phyloP scores from a whole-genome alignment of 495 filamentous ascomycete species.

The Pyronema domesticum region DNA sequence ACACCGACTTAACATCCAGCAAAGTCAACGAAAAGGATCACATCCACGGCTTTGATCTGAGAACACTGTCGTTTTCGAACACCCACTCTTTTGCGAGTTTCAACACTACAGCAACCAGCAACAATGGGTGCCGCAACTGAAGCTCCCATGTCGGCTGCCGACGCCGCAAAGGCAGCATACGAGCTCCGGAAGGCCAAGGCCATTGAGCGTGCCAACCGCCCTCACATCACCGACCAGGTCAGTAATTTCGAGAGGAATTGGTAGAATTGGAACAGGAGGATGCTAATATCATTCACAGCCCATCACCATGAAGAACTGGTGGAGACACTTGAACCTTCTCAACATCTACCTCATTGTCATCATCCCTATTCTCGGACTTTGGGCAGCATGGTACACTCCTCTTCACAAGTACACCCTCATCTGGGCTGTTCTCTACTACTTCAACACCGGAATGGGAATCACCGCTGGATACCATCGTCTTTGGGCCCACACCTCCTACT shows the following conservation, averaged over 20 bases:
- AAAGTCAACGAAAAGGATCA: too few species aligned
- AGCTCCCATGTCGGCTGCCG: neutral
- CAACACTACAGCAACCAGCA: neutral
- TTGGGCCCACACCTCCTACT: conserved; percentile 92
- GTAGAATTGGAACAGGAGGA: neutral
- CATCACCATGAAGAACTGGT: conserved; percentile 77
- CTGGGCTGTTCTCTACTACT: conserved; percentile 80
- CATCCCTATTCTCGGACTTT: conserved; percentile 58
- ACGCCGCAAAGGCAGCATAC: neutral
- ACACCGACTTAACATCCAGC: too few species aligned
- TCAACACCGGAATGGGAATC: conserved; percentile 76
- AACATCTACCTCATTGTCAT: conserved; percentile 75
- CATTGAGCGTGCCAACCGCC: conserved; percentile 9
- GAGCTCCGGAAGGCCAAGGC: conserved; percentile 3
- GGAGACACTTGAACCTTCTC: conserved; percentile 93
- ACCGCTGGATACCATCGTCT: conserved; percentile 81
- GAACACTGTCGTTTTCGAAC: too few species aligned
- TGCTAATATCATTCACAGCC: conserved; percentile 26
- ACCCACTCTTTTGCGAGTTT: neutral
- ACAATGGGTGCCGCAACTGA: neutral
- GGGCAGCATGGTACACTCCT: conserved; percentile 68
- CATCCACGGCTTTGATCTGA: too few species aligned
- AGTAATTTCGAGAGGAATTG: neutral
- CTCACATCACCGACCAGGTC: conserved; percentile 23
- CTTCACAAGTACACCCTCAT: conserved; percentile 55